Base-by-base conservation (phyloP, 345 rosid genomes). In the Camelina neglecta region DNA sequence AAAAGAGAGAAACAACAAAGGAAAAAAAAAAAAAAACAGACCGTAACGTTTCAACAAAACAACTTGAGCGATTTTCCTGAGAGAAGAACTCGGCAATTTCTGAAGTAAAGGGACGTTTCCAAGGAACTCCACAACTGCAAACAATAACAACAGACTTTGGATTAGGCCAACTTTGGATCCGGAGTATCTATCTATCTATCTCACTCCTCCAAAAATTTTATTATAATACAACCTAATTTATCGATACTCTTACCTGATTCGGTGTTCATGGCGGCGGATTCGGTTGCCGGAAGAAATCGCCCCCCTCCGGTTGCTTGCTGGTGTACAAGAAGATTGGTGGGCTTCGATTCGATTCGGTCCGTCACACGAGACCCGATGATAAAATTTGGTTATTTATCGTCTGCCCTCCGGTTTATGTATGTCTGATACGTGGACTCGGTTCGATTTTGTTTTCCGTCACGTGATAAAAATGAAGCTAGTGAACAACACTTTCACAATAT, bases 31-130 rank as follows among this genome's bases (percentile, higher is more conserved):
- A 39, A 58, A 2, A 11, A 6, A 71, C 72, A 23, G 53, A 92
- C 97, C 97, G 38, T 80, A 90, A 75, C 72, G 81, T 73, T 86
- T 84, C 76, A 86, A 73, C 11, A 45, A 57, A 21, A 89, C 91
- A 45, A 77, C 76, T 70, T 86, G 69, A 29, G 97, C 86, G 39
- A 95, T 87, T 75, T 71, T 88, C 87, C 79, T 83, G 3, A 90
- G 88, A 47, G 89, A 92, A 45, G 90, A 86, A 38, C 89, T 84
- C 0, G 97, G 97, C 2, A 95, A 78, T 76, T 84, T 89, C 86
- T 89, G 97, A 51, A 92, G 86, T 83, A 95, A 72, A 3, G 93
- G 96, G 36, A 95, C 96, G 74, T 85, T 81, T 23, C 97, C 88
- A 53, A 95, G 77, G 67, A 95, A 92, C 75, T 92, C 97, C 49